Evolutionary conservation across 306 rosid species (phyloP), one percentile per base, ranked within the genome.

Genomic region (Prunus mongolica): DNA sequence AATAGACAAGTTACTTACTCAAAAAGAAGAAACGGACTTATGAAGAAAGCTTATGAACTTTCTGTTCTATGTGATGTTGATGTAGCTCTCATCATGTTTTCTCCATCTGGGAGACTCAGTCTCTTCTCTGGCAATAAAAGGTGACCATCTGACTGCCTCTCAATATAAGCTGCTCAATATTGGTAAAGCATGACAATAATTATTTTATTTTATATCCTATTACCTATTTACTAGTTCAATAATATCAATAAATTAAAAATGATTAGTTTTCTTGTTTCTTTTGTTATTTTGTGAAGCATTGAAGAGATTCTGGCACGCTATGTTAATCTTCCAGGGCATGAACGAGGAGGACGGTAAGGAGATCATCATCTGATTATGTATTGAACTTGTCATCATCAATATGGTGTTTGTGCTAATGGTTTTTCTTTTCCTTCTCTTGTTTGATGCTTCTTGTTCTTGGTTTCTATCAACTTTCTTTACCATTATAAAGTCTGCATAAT

Each of bases 1-100:
- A 89, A 89, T 41, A 88, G 97, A 77, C 93, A 89, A 72, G 90
- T 91, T 69, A 91, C 94, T 66, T 91, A 89, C 91, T 91, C 92
- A 1, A 89, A 91, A 78, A 83, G 93, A 68, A 91, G 91, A 75
- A 89, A 84, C 63, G 91, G 94, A 4, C 78, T 91, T 15, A 78
- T 88, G 78, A 91, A 89, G 76, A 91, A 91, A 82, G 93, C 93
- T 75, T 91, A 86, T 50, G 93, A 91, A 79, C 86, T 89, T 64
- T 89, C 94, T 67, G 92, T 91, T 80, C 94, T 91, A 0, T 91
- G 94, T 60, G 93, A 91, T 73, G 89, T 91, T 79, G 90, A 88
- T 88, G 88, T 89, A 0, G 92, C 90, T 82, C 88, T 91, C 19
- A 82, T 89, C 78, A 82, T 86, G 84, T 91, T 91, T 71, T 91